phyloP scores from a whole-genome alignment of 2,329 filamentous ascomycete genomes.

The Alternaria tenuissima region DNA sequence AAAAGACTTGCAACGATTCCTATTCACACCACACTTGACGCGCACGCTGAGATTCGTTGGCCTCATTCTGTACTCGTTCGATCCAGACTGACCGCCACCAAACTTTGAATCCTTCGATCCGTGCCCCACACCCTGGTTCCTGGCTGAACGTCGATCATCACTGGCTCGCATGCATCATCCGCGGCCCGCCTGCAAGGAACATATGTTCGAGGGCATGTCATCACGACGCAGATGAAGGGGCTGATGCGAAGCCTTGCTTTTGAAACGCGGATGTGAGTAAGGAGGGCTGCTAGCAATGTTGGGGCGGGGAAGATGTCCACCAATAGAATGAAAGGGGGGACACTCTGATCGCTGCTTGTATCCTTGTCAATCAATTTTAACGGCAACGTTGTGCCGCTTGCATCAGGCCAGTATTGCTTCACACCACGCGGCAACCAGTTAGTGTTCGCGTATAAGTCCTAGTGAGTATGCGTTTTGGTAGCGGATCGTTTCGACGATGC shows the following conservation, averaged over 20 bases:
- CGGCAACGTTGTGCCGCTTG: not conserved
- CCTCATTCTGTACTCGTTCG: not conserved
- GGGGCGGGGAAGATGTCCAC: not conserved
- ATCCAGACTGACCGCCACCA: not conserved
- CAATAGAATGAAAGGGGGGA: not conserved
- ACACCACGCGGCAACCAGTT: not conserved
- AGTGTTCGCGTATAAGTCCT: not conserved
- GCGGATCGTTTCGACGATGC: not conserved
- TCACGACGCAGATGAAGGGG: not conserved
- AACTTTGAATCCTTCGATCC: not conserved
- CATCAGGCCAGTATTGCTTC: not conserved
- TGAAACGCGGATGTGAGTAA: not conserved
- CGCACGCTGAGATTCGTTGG: not conserved
- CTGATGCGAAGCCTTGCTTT: not conserved
- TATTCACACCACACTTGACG: not conserved
- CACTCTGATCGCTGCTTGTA: not conserved
- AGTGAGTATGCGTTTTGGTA: not conserved
- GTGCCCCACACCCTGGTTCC: conserved; percentile 4
- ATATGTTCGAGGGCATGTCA: not conserved
- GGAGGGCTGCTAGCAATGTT: not conserved
- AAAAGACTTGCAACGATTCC: not conserved
- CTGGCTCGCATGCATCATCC: conserved; percentile 1
- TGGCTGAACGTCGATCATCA: not conserved
- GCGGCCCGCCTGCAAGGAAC: not conserved
- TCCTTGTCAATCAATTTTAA: not conserved